Evolutionary conservation across 2,329 filamentous ascomycete species (phyloP), one percentile per base, ranked within the genome.

Genomic region (Phoma sp.): DNA sequence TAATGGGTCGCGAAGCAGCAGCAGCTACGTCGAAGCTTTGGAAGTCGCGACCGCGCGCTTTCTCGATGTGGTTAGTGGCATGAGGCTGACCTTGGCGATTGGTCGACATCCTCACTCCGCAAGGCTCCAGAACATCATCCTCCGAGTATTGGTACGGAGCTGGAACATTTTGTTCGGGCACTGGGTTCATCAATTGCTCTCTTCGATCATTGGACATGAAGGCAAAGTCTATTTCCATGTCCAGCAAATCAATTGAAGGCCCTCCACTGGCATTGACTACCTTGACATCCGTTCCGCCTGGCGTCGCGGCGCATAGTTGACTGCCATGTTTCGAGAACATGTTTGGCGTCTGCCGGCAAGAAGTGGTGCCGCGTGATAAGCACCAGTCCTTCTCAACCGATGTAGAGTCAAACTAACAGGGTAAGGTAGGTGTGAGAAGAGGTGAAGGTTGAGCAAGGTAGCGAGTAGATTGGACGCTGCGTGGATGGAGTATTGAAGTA

Each of bases 11-110:
- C 48, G 43, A 29, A 56, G 38, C 45, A 55, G 45, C 45, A 55
- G 45, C 42, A 58, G 43, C 47, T 57, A 57, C 58, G 57, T 63
- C 48, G 56, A 57, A 35, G 58, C 57, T 50, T 50, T 50, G 52
- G 52, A 56, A 50, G 55, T 59, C 61, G 59, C 55, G 52, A 49
- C 47, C 40, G 33, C 52, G 49, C 48, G 49, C 48, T 48, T 57
- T 55, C 52, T 53, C 48, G 14, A 44, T 27, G 9, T 24, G 42
- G 58, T 48, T 68, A 67, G 65, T 30, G 2, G 0, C 4, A 3
- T n/a, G 22, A 30, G 37, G 27, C 36, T 38, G 18, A 24, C 41
- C 40, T 48, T 52, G 53, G 42, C 45, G 13, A n/a, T 3, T 7
- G 11, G 47, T 38, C 23, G 11, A 11, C 35, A 30, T 35, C 13